These are phyloP conservation scores for Excoecaria agallocha DNA, from an alignment of 345 rosid species.

Conservation along the genomic window DNA sequence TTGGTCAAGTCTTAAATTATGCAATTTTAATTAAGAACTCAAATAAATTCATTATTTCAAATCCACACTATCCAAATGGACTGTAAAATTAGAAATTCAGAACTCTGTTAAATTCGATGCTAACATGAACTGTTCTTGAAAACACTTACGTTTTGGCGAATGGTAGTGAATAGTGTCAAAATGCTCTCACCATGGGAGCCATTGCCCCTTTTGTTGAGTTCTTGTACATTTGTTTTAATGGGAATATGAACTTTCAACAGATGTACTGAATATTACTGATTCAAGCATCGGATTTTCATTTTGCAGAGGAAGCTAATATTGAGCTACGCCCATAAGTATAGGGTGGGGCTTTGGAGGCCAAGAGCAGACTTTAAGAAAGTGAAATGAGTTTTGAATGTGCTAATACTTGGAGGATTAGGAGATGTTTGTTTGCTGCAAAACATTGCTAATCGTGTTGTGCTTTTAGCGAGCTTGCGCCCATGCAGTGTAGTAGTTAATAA, in stretches of 20 bases:
- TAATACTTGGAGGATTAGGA: conserved; percentile 7
- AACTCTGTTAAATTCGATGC: not conserved
- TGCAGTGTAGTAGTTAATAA: not conserved
- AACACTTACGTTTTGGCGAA: not conserved
- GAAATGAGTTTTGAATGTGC: conserved; percentile 8
- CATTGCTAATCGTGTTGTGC: not conserved
- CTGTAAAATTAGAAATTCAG: not conserved
- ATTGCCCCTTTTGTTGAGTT: not conserved
- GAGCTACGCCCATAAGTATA: conserved; percentile 65
- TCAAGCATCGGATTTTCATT: not conserved
- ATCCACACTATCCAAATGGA: not conserved
- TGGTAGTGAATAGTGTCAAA: not conserved
- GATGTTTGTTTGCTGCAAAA: not conserved
- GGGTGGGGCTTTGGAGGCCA: conserved; percentile 80
- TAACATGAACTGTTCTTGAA: not conserved
- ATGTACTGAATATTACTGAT: not conserved
- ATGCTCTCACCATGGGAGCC: not conserved
- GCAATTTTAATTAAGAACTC: not conserved
- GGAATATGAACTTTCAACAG: too few relatives aligned
- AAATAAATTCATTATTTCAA: not conserved
- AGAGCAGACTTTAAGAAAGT: conserved; percentile 48
- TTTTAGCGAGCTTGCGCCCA: not conserved
- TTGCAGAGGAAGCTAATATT: conserved; percentile 86
- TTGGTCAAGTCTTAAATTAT: not conserved
- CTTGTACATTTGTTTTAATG: not conserved